Evolutionary conservation across 371 early-diverging fungal species (phyloP).

Genomic region (Funneliformis caledonium): DNA sequence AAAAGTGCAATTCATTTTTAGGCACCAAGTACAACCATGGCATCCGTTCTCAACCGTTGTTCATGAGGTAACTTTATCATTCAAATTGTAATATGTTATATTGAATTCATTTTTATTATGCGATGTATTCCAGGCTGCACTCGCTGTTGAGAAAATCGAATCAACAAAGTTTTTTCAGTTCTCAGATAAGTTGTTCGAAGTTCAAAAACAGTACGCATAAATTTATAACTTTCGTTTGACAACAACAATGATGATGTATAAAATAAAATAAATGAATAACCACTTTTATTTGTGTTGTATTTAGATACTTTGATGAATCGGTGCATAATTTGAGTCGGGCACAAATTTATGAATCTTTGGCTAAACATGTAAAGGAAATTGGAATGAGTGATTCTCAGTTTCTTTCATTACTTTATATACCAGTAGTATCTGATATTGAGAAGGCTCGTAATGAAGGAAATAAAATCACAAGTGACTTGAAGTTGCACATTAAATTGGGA

Average conservation of each 20-base stretch:
- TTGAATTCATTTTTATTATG: not conserved
- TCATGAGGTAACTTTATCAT: slow-evolving; percentile 58
- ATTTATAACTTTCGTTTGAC: not conserved
- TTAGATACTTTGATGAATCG: slow-evolving; percentile 72
- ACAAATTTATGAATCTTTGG: slow-evolving; percentile 28
- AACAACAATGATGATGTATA: not conserved
- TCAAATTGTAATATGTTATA: not conserved
- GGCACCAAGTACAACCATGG: slow-evolving; percentile 88
- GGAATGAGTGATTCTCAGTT: slow-evolving; percentile 22
- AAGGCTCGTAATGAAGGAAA: slow-evolving; percentile 57
- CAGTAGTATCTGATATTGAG: not conserved
- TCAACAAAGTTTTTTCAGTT: slow-evolving; percentile 60
- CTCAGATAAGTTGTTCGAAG: slow-evolving; percentile 62
- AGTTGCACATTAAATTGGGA: slow-evolving; percentile 65
- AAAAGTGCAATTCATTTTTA: slow-evolving; percentile 66
- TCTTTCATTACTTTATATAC: slow-evolving; percentile 30
- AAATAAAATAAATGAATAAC: no score
- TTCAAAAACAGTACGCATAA: slow-evolving; percentile 60
- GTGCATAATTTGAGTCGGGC: slow-evolving; percentile 59
- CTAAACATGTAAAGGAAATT: not conserved
- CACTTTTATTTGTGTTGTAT: not conserved
- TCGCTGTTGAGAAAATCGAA: slow-evolving; percentile 77
- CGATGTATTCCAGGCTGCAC: slow-evolving; percentile 54
- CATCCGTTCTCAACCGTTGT: slow-evolving; percentile 75
- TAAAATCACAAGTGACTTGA: slow-evolving; percentile 68